phyloP scores from a whole-genome alignment of 2,329 filamentous ascomycete species.

The Metarhizium anisopliae region DNA sequence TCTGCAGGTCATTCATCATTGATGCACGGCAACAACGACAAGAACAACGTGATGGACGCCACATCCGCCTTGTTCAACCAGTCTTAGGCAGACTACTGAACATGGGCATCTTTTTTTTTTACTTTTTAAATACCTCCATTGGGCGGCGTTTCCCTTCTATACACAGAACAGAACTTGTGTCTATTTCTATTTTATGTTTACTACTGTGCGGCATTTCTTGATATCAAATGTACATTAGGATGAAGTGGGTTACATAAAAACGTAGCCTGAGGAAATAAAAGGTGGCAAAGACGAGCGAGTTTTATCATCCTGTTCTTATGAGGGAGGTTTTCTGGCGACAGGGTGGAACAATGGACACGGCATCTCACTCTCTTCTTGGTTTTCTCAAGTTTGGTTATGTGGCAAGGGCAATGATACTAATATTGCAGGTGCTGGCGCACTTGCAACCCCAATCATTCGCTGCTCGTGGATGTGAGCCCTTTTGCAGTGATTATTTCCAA shows the following conservation, averaged over 20 bases:
- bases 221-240: background rate
- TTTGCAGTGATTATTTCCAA: background rate
- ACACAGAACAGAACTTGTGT: constrained; percentile 2
- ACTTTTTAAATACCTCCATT: constrained; percentile 1
- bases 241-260: background rate
- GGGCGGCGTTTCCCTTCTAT: constrained; percentile 7
- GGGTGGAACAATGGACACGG: background rate
- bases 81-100: background rate
- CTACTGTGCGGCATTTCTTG: background rate
- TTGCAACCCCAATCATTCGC: background rate
- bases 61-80: background rate
- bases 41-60: background rate
- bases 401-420: background rate
- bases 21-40: background rate
- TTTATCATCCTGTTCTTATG: background rate
- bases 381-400: background rate
- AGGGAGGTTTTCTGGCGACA: background rate
- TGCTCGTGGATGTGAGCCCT: background rate
- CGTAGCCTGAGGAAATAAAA: background rate
- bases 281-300: background rate
- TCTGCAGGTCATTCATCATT: background rate
- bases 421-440: background rate
- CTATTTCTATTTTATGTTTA: constrained; percentile 4
- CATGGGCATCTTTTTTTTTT: background rate
- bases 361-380: background rate